These are phyloP conservation scores for Wallacemonas sp. DNA, from an alignment of 208 protist species.

Conservation along the genomic window DNA sequence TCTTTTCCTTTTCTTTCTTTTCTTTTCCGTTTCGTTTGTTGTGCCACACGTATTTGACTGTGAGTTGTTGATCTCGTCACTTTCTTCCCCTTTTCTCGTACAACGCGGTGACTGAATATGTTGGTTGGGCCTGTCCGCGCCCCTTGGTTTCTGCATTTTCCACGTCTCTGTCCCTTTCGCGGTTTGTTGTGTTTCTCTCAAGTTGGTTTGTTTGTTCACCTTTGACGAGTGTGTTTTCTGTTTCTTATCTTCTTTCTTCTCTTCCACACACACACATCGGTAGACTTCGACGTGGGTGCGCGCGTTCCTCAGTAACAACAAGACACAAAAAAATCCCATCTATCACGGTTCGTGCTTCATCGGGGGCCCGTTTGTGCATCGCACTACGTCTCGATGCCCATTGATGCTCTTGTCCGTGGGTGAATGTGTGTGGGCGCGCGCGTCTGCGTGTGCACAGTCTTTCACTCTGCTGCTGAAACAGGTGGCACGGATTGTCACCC, in stretches of 20 bases:
- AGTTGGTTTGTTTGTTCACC: conserved; percentile 9
- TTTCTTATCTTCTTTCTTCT: not conserved
- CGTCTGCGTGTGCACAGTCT: too few relatives aligned
- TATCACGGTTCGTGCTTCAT: too few relatives aligned
- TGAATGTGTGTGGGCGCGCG: too few relatives aligned
- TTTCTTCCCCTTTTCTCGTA: not conserved
- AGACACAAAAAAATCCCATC: conserved; percentile 11
- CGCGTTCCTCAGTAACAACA: not conserved
- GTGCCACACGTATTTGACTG: conserved; percentile 1
- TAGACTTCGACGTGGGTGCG: not conserved
- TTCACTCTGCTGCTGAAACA: too few relatives aligned
- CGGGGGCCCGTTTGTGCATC: too few relatives aligned
- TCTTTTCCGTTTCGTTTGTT: conserved; percentile 6
- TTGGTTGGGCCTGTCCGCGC: not conserved
- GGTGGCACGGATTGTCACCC: too few relatives aligned
- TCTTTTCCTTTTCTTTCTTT: not conserved
- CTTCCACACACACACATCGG: not conserved
- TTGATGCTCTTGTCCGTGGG: too few relatives aligned
- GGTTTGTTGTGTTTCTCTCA: conserved; percentile 14
- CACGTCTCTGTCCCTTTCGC: conserved; percentile 3
- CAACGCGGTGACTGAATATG: not conserved
- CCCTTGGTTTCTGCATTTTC: not conserved
- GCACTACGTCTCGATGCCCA: too few relatives aligned
- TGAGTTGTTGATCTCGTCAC: not conserved
- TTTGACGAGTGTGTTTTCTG: not conserved